These are phyloP conservation scores for Hypoxylon sp. DNA, from an alignment of 2,329 filamentous ascomycete genomes.

Conservation along the genomic window DNA sequence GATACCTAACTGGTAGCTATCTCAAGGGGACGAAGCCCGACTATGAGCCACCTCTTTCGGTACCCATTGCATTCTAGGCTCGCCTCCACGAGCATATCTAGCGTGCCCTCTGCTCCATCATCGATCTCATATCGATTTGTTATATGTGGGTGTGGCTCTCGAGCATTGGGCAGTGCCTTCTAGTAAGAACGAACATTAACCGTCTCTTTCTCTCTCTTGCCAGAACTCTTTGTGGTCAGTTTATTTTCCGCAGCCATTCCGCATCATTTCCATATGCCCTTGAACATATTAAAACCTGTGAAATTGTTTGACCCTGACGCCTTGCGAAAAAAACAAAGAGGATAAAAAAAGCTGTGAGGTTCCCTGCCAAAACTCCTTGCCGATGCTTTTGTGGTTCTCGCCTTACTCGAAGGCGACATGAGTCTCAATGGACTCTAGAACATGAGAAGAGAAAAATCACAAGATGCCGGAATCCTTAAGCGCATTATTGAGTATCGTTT, in stretches of 20 bases:
- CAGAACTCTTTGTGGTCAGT: slow-evolving; percentile 33
- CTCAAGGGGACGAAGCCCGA: slow-evolving; percentile 19
- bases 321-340: slow-evolving; percentile 49
- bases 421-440: slow-evolving; percentile 24
- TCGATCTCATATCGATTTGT: slow-evolving; percentile 43
- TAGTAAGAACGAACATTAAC: slow-evolving; percentile 43
- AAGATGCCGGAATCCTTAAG: slow-evolving; percentile 98
- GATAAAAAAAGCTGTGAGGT: slow-evolving; percentile 44
- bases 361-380: slow-evolving; percentile 49
- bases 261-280: slow-evolving; percentile 45
- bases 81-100: slow-evolving; percentile 39
- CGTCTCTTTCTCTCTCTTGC: slow-evolving; percentile 31
- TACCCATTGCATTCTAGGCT: slow-evolving; percentile 32
- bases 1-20: slow-evolving; percentile 24
- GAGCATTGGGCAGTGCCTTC: slow-evolving; percentile 36
- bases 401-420: slow-evolving; percentile 41
- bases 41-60: slow-evolving; percentile 23
- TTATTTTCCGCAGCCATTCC: slow-evolving; percentile 43
- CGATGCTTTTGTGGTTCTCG: slow-evolving; percentile 50
- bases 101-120: slow-evolving; percentile 29
- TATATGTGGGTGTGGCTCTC: slow-evolving; percentile 29
- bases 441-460: slow-evolving; percentile 60
- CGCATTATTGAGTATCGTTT: slow-evolving; percentile 98
- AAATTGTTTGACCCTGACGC: slow-evolving; percentile 51
- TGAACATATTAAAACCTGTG: slow-evolving; percentile 47